Conservation (phyloP, 164 flowering plant species). For the Magnolia kwangsiensis region DNA sequence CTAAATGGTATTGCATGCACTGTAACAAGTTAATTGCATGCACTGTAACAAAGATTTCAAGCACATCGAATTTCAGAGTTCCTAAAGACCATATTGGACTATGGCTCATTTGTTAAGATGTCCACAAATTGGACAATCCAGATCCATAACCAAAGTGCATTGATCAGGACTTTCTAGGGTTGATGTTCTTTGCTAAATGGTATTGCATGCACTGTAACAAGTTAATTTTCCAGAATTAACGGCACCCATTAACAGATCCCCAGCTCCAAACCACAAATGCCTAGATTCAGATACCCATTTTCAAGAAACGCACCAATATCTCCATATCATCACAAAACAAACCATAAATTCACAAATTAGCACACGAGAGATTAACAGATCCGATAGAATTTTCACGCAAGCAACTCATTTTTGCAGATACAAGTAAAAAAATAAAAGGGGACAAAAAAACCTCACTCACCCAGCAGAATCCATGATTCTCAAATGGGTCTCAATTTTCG, state of each 20-base stretch:
- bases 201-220: background rate
- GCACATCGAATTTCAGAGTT: too few species aligned
- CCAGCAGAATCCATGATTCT: slow-evolving; percentile 25
- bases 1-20: background rate
- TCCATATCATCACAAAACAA: background rate
- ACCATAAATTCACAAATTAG: background rate
- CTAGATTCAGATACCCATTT: background rate
- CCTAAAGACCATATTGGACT: background rate
- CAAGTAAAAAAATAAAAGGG: background rate
- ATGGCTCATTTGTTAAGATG: background rate
- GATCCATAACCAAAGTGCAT: background rate
- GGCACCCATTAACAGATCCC: background rate
- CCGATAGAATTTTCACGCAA: background rate
- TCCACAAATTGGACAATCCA: background rate
- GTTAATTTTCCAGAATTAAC: background rate
- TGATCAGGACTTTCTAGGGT: background rate
- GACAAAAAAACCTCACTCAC: slow-evolving; percentile 24
- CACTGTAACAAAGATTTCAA: too few species aligned
- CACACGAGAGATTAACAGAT: background rate
- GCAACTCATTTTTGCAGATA: background rate
- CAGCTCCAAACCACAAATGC: background rate
- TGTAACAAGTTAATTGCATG: background rate
- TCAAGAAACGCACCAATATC: background rate
- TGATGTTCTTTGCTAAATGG: too few species aligned
- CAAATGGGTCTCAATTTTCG: slow-evolving; percentile 31